Evolutionary conservation across 768 basidiomycete genomes (phyloP).

Genomic region (Candolleomyces eurysporus): DNA sequence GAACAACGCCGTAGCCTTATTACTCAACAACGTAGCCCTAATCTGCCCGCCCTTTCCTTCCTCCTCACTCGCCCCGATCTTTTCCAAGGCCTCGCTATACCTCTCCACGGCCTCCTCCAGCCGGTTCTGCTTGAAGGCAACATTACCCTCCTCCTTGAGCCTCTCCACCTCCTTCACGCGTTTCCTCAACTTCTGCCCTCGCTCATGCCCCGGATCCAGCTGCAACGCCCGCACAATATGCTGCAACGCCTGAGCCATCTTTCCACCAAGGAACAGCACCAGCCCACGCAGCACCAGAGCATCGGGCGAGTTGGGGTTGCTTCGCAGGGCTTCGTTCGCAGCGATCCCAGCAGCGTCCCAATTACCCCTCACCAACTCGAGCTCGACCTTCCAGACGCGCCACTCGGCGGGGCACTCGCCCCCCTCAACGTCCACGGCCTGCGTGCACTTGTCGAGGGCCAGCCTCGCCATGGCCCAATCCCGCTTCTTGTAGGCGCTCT

Average conservation of each 20-base stretch:
- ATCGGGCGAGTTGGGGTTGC: conserved; percentile 74
- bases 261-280: conserved; percentile 72
- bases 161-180: conserved; percentile 81
- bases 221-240: conserved; percentile 72
- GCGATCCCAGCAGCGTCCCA: conserved; percentile 73
- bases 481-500: conserved; percentile 50
- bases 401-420: conserved; percentile 76
- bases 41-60: conserved; percentile 82
- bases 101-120: conserved; percentile 61
- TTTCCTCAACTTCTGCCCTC: conserved; percentile 68
- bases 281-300: conserved; percentile 75
- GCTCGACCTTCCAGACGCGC: conserved; percentile 76
- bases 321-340: conserved; percentile 75
- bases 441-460: conserved; percentile 76
- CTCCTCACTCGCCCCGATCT: conserved; percentile 62
- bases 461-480: conserved; percentile 79
- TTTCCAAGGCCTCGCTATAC: conserved; percentile 75
- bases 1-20: conserved; percentile 77
- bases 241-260: conserved; percentile 67
- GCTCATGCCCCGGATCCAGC: conserved; percentile 73
- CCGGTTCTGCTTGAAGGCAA: conserved; percentile 62
- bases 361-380: conserved; percentile 68
- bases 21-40: conserved; percentile 76
- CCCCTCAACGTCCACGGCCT: conserved; percentile 72
- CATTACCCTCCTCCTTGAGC: conserved; percentile 83